Evolutionary conservation across 1,284 basidiomycete species (phyloP).

Genomic region (Moniliophthora roreri): DNA sequence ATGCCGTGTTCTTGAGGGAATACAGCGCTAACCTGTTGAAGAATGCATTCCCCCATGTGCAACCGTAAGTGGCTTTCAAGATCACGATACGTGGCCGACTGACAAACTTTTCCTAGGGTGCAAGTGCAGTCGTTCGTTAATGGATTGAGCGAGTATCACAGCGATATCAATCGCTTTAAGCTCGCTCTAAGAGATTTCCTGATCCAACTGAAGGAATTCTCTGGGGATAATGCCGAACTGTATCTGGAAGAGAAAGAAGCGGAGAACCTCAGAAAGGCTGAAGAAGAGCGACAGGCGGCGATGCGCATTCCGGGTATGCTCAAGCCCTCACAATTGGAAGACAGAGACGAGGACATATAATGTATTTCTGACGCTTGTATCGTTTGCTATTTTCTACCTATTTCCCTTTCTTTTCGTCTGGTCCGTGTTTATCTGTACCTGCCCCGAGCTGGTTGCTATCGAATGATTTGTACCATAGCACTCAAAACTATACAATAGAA

Average conservation of each 20-base stretch:
- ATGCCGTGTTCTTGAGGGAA: slow-evolving; percentile 83
- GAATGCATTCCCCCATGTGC: slow-evolving; percentile 89
- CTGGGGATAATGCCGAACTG: slow-evolving; percentile 68
- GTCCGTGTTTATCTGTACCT: slow-evolving; percentile 5
- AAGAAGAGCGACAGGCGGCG: slow-evolving; percentile 85
- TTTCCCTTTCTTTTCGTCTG: neutral
- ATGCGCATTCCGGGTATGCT: slow-evolving; percentile 98
- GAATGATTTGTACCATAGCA: slow-evolving; percentile 10
- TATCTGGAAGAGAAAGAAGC: slow-evolving; percentile 96
- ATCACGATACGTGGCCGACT: slow-evolving; percentile 5
- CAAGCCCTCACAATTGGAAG: slow-evolving; percentile 93
- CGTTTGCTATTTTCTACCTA: slow-evolving; percentile 4
- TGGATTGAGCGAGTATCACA: slow-evolving; percentile 83
- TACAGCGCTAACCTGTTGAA: slow-evolving; percentile 88
- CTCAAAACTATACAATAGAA: slow-evolving; percentile 7
- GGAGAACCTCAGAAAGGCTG: slow-evolving; percentile 66
- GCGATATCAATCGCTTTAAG: slow-evolving; percentile 93
- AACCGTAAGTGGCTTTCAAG: slow-evolving; percentile 54
- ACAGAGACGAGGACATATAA: slow-evolving; percentile 86
- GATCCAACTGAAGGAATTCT: slow-evolving; percentile 93
- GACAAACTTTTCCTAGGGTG: slow-evolving; percentile 33
- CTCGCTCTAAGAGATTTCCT: slow-evolving; percentile 90
- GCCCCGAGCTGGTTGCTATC: slow-evolving; percentile 9
- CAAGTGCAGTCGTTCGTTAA: slow-evolving; percentile 83
- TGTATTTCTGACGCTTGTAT: slow-evolving; percentile 20